Percentiles rank a stretch among this genome's conserved stretches.
Conservation (phyloP, 73 alveolate species). For the Uronychia binucleata region DNA sequence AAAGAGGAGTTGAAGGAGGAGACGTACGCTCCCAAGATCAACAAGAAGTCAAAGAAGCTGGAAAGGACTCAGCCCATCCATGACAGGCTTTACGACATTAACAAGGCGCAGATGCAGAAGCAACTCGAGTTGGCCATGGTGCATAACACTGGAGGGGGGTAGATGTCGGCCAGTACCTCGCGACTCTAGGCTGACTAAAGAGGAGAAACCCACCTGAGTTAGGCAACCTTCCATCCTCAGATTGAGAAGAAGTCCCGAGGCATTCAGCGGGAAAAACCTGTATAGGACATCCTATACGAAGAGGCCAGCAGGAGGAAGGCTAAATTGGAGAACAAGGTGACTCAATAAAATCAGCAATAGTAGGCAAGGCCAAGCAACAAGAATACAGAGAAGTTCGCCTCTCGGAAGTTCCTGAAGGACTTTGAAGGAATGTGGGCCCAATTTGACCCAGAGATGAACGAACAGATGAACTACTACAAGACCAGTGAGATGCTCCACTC, state of each 20-base stretch:
- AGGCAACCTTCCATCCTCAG: constrained; percentile 17
- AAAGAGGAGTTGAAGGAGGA: neutral
- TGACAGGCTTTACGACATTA: constrained; percentile 30
- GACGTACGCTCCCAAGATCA: constrained; percentile 25
- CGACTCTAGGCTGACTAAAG: neutral
- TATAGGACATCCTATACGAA: constrained; percentile 22
- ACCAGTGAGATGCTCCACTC: constrained; percentile 38
- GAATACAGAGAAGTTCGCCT: neutral
- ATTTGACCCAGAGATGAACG: constrained; percentile 9
- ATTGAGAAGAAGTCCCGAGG: constrained; percentile 23
- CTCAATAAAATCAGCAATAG: neutral
- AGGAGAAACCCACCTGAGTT: neutral
- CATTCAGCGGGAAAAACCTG: constrained; percentile 27
- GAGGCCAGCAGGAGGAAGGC: constrained; percentile 28
- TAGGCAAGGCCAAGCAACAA: neutral
- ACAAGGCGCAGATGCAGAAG: constrained; percentile 4
- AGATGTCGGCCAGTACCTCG: neutral
- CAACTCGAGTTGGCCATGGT: neutral
- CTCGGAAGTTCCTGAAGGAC: neutral
- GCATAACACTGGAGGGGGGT: constrained; percentile 1
- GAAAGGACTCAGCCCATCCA: constrained; percentile 25
- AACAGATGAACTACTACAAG: constrained; percentile 36
- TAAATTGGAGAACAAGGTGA: neutral
- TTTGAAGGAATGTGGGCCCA: constrained; percentile 25
- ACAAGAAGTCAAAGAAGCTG: constrained; percentile 19